Evolutionary conservation across 257 asterid species (phyloP).

Genomic region (Solanum sitiens): DNA sequence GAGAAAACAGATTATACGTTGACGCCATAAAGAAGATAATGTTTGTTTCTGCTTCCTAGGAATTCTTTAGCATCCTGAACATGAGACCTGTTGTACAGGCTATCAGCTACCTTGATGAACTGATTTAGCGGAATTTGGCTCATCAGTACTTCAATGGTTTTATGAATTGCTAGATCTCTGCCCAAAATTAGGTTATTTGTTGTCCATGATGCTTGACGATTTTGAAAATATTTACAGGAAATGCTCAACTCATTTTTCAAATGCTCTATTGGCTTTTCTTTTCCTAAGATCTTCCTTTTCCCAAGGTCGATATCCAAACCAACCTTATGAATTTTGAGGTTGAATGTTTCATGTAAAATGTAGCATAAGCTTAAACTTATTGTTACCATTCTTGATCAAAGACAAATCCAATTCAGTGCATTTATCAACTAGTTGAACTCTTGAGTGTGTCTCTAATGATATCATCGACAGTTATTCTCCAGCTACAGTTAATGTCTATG

Average conservation of each 20-base stretch:
- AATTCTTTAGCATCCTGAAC: background rate
- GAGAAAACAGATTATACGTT: background rate
- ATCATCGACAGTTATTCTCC: background rate
- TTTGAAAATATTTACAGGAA: background rate
- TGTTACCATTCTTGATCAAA: background rate
- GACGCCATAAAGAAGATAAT: background rate
- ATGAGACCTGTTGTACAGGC: background rate
- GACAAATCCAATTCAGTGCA: background rate
- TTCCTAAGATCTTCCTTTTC: background rate
- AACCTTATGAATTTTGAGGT: background rate
- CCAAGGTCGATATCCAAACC: background rate
- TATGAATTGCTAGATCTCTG: background rate
- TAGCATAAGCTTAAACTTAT: background rate
- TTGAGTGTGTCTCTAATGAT: background rate
- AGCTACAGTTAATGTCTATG: background rate
- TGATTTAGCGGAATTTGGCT: background rate
- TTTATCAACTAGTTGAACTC: background rate
- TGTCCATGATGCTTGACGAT: background rate
- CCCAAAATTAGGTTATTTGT: background rate
- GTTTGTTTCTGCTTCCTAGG: background rate
- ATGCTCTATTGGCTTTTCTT: background rate
- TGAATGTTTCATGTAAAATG: background rate
- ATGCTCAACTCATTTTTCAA: background rate
- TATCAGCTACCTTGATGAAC: background rate
- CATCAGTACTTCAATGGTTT: background rate